Evolutionary conservation across 2,329 filamentous ascomycete genomes (phyloP).

Genomic region (Penicillium sp.): DNA sequence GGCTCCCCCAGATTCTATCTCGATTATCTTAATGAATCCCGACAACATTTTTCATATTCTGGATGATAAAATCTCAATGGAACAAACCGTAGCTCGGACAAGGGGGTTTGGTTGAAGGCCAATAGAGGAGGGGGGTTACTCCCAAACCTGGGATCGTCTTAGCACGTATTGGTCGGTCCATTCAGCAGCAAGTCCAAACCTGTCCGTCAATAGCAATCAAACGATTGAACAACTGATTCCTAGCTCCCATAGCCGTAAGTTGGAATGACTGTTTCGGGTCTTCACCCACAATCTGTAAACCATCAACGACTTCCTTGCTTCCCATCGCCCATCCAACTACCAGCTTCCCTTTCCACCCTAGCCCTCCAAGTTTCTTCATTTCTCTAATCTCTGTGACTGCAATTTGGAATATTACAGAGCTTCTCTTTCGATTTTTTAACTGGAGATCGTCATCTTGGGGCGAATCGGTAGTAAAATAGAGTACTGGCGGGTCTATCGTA

Average conservation of each 20-base stretch:
- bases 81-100: too few relatives aligned
- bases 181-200: constrained; percentile 79
- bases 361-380: constrained; percentile 76
- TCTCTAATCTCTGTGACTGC: constrained; percentile 72
- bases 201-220: constrained; percentile 75
- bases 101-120: too few relatives aligned
- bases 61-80: too few relatives aligned
- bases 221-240: constrained; percentile 82
- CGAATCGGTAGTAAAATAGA: constrained; percentile 64
- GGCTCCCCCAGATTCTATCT: too few relatives aligned
- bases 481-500: constrained; percentile 34
- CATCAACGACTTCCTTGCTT: constrained; percentile 74
- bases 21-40: too few relatives aligned
- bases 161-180: constrained; percentile 17
- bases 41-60: too few relatives aligned
- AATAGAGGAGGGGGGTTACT: constrained; percentile 6
- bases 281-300: constrained; percentile 67
- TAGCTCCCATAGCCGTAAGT: constrained; percentile 71
- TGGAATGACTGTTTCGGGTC: constrained; percentile 57
- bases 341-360: constrained; percentile 83
- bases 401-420: constrained; percentile 68
- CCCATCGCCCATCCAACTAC: constrained; percentile 77
- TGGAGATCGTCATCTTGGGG: constrained; percentile 44
- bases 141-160: constrained; percentile 31
- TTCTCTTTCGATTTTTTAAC: constrained; percentile 52